Base-by-base conservation (phyloP, 345 rosid species). In the Rhodamnia argentea region DNA sequence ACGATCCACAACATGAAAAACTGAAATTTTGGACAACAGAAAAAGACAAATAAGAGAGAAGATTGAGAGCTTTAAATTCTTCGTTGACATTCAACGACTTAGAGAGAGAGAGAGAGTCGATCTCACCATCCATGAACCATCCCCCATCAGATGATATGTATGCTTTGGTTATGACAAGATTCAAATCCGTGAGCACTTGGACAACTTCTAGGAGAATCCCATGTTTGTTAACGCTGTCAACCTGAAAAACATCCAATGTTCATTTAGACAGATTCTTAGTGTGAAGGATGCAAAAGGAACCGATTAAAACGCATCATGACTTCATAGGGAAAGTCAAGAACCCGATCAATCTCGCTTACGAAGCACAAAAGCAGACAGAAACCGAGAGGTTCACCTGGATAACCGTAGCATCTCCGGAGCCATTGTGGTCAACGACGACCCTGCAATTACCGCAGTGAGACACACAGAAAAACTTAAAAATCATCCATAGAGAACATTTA, bases 111-210 rank as follows among this genome's bases (percentile, higher is more conserved):
- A 37, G 40, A 27, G 47, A 22, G 12, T 29, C 32, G 3, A 24
- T 75, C 89, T 75, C 88, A 93, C 94, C 94, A 86, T 93, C 94
- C 94, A 91, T 93, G 85, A 91, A 89, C 91, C 93, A 93, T 56
- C 89, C 92, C 40, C 92, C 93, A 85, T 93, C 94, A 81, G 92
- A 90, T 52, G 93, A 90, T 52, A 93, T 87, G 81, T 91, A 91
- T 7, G 93, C 94, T 85, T 91, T 91, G 37, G 91, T 90, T 74
- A 91, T 87, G 50, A 89, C 86, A 52, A 93, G 93, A 62, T 90
- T 88, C 78, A 93, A 85, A 89, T 93, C 93, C 4, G 89, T 84
- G 55, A 93, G 89, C 87, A 90, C 88, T 86, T 93, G 93, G 85
- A 91, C 92, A 16, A 90, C 87, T 86, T 91, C 92, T n/a, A 93